Base-by-base conservation (phyloP, 2,329 filamentous ascomycete species). In the Xylariaceae sp. region DNA sequence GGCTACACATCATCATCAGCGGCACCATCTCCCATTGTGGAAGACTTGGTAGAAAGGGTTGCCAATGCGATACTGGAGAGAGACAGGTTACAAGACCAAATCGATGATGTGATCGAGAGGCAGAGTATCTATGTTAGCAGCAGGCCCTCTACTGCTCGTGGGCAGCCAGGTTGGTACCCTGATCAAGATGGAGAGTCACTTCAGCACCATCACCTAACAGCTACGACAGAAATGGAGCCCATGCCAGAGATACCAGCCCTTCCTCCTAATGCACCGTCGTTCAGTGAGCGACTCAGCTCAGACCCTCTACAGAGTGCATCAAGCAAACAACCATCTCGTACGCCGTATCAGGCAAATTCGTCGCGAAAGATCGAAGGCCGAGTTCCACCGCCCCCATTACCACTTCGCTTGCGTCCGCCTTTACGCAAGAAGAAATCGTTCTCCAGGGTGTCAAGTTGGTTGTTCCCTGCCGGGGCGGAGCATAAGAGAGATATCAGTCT, bases 341-440 rank as follows among this genome's bases (percentile, higher is more conserved):
- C 62, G 67, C 71, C 67, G 71, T 73, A 67, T 56, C 71, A 60
- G 69, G 71, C 55, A 44, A 73, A 61, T 65, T 71, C 62, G 67
- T 74, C 58, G 59, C 73, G 55, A 62, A 71, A 69, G 46, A 64
- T 71, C 9, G 69, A 76, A 19, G 73, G 76, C 4, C 70, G 73
- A 6, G 73, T 76, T 1, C 76, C 82, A 1, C 81, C 82, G 2
- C 84, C 84, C 1, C 84, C 85, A 2, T 73, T 86, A 4, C 84
- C 84, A 0, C 76, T 87, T 21, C 79, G 85, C 14, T 76, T 86
- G 53, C 80, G 82, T n/a, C 84, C 84, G 6, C 83, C 83, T 1
- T 69, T 87, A 60, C 77, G 85, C 56, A 87, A 87, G 76, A 88
- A 87, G 77, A 88, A 87, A 67, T 87, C 85, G 0, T 87, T 88